Conservation (phyloP, 1,284 basidiomycete species). For the Malassezia equina region DNA sequence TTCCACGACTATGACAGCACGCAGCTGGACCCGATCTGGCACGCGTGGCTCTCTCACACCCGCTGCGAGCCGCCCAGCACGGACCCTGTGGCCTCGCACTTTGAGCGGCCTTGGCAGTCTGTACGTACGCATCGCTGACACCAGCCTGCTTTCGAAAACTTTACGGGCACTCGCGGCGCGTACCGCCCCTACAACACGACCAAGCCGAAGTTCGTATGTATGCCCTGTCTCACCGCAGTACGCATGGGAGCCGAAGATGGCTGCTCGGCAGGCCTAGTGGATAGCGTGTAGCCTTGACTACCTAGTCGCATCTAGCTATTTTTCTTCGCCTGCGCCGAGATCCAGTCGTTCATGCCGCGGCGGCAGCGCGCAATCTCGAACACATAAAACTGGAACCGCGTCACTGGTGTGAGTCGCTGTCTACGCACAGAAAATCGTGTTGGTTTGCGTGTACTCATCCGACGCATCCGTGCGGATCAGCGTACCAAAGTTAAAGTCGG, state of each 20-base stretch:
- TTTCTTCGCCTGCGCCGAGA: slow-evolving; percentile 49
- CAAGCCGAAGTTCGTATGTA: slow-evolving; percentile 38
- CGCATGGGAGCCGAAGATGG: slow-evolving; percentile 41
- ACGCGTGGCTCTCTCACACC: slow-evolving; percentile 43
- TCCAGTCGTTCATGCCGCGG: slow-evolving; percentile 76
- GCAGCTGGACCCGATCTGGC: slow-evolving; percentile 44
- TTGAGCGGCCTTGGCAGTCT: slow-evolving; percentile 32
- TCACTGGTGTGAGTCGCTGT: slow-evolving; percentile 31
- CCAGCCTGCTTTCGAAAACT: slow-evolving; percentile 33
- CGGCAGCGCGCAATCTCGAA: slow-evolving; percentile 90
- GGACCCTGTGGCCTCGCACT: slow-evolving; percentile 25
- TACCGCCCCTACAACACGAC: slow-evolving; percentile 43
- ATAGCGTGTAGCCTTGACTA: background rate
- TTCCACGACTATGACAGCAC: slow-evolving; percentile 38
- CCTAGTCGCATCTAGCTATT: slow-evolving; percentile 4
- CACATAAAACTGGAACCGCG: slow-evolving; percentile 69
- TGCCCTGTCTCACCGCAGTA: slow-evolving; percentile 17
- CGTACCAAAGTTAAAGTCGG: slow-evolving; percentile 95
- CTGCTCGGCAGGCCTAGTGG: slow-evolving; percentile 18
- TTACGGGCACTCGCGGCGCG: slow-evolving; percentile 39
- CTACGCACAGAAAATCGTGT: slow-evolving; percentile 79
- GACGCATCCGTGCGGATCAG: slow-evolving; percentile 72
- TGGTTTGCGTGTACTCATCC: slow-evolving; percentile 78
- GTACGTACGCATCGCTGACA: slow-evolving; percentile 18
- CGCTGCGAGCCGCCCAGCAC: slow-evolving; percentile 30